Percentiles rank a stretch among this genome's conserved stretches.
Conservation (phyloP, 306 rosid species). For the Arachis hypogaea region DNA sequence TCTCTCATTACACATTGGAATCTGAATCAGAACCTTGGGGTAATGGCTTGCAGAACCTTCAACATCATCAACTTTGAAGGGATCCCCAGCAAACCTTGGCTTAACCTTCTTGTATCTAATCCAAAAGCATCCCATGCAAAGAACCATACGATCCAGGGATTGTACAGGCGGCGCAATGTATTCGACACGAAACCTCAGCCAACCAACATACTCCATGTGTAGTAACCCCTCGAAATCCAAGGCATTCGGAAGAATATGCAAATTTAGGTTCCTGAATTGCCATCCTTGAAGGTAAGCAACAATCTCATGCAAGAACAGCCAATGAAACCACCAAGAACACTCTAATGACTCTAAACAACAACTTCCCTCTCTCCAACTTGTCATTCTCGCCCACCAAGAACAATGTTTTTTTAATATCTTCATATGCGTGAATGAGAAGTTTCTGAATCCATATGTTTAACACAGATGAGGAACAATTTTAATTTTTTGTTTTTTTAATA, state of each 20-base stretch:
- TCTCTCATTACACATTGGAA: constrained; percentile 94
- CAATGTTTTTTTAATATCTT: too few species aligned
- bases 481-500: too few species aligned
- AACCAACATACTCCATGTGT: constrained; percentile 68
- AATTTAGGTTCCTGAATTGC: constrained; percentile 71
- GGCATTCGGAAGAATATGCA: constrained; percentile 67
- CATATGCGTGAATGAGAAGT: too few species aligned
- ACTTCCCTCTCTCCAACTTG: constrained; percentile 62
- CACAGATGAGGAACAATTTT: too few species aligned
- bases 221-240: constrained; percentile 73
- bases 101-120: constrained; percentile 76
- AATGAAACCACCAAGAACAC: constrained; percentile 66
- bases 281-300: constrained; percentile 81
- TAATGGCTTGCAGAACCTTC: constrained; percentile 63
- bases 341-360: constrained; percentile 67
- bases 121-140: constrained; percentile 89
- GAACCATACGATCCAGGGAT: constrained; percentile 79
- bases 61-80: constrained; percentile 59
- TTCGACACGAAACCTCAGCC: constrained; percentile 78
- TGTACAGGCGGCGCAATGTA: constrained; percentile 86
- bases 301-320: constrained; percentile 70
- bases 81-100: constrained; percentile 63
- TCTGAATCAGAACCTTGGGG: constrained; percentile 92
- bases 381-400: constrained; percentile 60
- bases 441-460: too few species aligned